Percentiles rank a stretch among this genome's conserved stretches.
Evolutionary conservation across 2,329 filamentous ascomycete genomes (phyloP).

Genomic region (Botryotinia calthae): DNA sequence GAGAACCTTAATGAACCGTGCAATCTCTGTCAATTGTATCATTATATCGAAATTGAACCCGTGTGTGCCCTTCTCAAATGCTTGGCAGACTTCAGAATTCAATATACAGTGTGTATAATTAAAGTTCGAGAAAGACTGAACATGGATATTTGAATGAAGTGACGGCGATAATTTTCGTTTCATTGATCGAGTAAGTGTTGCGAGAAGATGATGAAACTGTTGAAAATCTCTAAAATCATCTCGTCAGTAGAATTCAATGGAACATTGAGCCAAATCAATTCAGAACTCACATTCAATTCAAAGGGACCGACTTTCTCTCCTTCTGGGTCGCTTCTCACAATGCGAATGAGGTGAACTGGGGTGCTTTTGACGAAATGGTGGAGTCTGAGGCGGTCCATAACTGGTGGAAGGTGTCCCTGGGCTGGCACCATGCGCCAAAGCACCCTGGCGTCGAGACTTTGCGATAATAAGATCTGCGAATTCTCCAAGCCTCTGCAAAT

Average conservation of each 20-base stretch:
- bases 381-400: neutral
- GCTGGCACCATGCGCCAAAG: neutral
- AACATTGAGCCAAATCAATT: neutral
- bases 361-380: too few species aligned
- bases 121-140: neutral
- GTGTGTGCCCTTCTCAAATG: neutral
- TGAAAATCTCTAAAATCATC: neutral
- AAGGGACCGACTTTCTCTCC: too few species aligned
- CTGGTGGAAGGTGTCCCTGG: neutral
- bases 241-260: neutral
- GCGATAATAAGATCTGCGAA: neutral
- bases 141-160: neutral
- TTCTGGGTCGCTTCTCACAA: neutral
- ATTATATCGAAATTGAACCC: neutral
- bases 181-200: neutral
- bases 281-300: neutral
- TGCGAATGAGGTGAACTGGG: neutral
- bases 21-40: neutral
- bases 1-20: rapidly evolving
- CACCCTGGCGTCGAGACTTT: neutral
- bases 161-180: neutral
- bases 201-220: neutral
- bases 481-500: neutral
- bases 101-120: neutral
- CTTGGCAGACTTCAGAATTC: neutral